Base-by-base conservation (phyloP, 768 basidiomycete species). In the Termitomyces titanicus region DNA sequence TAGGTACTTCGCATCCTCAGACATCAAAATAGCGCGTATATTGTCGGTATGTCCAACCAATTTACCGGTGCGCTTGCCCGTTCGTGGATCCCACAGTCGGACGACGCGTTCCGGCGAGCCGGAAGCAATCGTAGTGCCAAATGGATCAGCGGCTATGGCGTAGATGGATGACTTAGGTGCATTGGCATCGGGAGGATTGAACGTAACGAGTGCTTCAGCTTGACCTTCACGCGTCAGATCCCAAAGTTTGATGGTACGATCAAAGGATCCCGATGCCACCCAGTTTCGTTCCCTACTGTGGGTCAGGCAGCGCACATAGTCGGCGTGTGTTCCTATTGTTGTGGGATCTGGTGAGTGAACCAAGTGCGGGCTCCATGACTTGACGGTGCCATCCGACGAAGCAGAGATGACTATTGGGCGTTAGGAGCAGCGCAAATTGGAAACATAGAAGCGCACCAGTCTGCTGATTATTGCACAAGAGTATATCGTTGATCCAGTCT, bases 21-120 rank as follows among this genome's bases (percentile, higher is more conserved):
- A 92, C 1, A 98, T 78, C 20, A 95, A 70, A 42, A 98, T 88
- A 4, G 92, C 84, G 9, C 96, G 81, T 56, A 99, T 94, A 63
- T 98, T 98, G 70, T 99, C 97, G 0, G 96, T 96, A 68, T 99
- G 96, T 0, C 96, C 96, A 7, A 98, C 92, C 0, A 98, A 79
- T 65, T 97, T 93, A 11, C 87, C 85, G 2, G 80, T 85, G 42
- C 89, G 78, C 64, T 87, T 91, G 9, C 91, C 91, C 1, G 85
- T 80, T 15, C 97, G 79, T 3, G 95, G 93, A 66, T 99, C 97
- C 94, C 94, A 99, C 57, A 97, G 73, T 20, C 94, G 77, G 24
- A 99, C 76, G 2, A 98, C 89, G 22, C 92, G 80, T 67, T 98
- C 96, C 0, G 96, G 96, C 2, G 92, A 90, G 0, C 96, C 96